A percentile compares a stretch with the other conserved stretches of the same genome.
Evolutionary conservation across 148 eudicot genomes (phyloP).

Genomic region (Chenopodium album): DNA sequence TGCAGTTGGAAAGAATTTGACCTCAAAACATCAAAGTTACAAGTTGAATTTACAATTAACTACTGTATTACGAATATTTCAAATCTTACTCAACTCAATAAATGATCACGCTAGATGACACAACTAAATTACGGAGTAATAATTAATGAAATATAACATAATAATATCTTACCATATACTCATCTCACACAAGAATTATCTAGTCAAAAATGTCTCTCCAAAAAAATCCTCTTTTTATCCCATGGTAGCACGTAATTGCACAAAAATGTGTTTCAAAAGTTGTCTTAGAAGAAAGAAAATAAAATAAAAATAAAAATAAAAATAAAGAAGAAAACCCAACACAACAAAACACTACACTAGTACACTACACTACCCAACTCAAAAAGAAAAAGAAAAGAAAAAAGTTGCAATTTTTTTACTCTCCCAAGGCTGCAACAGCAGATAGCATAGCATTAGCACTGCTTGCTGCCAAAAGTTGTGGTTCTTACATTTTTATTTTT

Average conservation of each 20-base stretch:
- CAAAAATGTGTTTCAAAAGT: conserved; percentile 2
- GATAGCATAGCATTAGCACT: conserved; percentile 22
- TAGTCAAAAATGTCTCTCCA: too few relatives aligned
- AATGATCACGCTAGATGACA: too few relatives aligned
- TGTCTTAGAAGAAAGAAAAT: not conserved
- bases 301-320: not conserved
- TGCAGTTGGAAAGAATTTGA: too few relatives aligned
- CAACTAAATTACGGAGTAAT: too few relatives aligned
- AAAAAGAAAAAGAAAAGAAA: not conserved
- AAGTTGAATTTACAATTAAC: too few relatives aligned
- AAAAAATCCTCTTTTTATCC: not conserved
- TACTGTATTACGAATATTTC: too few relatives aligned
- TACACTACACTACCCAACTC: not conserved
- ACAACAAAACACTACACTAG: not conserved
- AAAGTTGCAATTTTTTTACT: conserved; percentile 11
- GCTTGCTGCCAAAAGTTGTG: conserved; percentile 33
- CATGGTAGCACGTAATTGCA: not conserved
- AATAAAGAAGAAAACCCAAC: not conserved
- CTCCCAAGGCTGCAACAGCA: conserved; percentile 30
- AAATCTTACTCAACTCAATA: too few relatives aligned
- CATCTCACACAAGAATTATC: too few relatives aligned
- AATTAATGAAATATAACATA: too few relatives aligned
- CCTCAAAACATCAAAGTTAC: too few relatives aligned
- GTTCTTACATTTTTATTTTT: not conserved
- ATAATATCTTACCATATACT: too few relatives aligned